Evolutionary conservation across 495 filamentous ascomycete genomes (phyloP).

Genomic region (Penicillium subrubescens): DNA sequence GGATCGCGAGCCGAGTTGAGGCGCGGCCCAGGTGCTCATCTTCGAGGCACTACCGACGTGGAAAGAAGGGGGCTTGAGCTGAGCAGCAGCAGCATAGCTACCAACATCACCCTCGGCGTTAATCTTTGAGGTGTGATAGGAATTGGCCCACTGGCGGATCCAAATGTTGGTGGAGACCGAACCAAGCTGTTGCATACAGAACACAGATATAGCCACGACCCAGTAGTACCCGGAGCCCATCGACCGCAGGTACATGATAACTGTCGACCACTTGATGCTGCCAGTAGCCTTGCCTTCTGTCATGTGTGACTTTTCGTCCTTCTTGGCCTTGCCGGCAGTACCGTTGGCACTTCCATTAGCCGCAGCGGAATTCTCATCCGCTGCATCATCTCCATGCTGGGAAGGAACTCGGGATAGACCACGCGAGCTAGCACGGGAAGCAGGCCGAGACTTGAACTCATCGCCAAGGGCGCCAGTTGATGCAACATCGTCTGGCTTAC

Average conservation of each 20-base stretch:
- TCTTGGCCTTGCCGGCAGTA: constrained; percentile 33
- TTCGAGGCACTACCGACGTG: constrained; percentile 43
- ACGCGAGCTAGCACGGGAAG: constrained; percentile 64
- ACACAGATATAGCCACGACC: constrained; percentile 70
- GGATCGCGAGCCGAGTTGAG: constrained; percentile 32
- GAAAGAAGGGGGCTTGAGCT: constrained; percentile 46
- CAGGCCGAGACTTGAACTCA: constrained; percentile 72
- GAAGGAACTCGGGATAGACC: constrained; percentile 77
- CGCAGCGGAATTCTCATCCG: constrained; percentile 6
- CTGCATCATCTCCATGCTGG: constrained; percentile 35
- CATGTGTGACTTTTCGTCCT: constrained; percentile 53
- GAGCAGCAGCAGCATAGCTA: constrained; percentile 42
- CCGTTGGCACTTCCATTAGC: constrained; percentile 33
- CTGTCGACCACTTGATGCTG: constrained; percentile 81
- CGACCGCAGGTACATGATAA: constrained; percentile 77
- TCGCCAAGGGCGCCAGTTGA: constrained; percentile 84
- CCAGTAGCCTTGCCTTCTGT: constrained; percentile 78
- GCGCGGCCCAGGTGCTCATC: constrained; percentile 31
- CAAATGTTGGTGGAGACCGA: constrained; percentile 87
- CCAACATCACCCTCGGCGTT: constrained; percentile 30
- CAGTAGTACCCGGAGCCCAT: constrained; percentile 98
- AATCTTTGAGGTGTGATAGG: constrained; percentile 47
- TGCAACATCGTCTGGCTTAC: constrained; percentile 73
- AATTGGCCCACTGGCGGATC: constrained; percentile 88
- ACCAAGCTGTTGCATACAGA: constrained; percentile 77